A percentile compares a stretch with the other conserved stretches of the same genome.
Conservation (phyloP, 768 basidiomycete genomes). For the Pleurotus eryngii region DNA sequence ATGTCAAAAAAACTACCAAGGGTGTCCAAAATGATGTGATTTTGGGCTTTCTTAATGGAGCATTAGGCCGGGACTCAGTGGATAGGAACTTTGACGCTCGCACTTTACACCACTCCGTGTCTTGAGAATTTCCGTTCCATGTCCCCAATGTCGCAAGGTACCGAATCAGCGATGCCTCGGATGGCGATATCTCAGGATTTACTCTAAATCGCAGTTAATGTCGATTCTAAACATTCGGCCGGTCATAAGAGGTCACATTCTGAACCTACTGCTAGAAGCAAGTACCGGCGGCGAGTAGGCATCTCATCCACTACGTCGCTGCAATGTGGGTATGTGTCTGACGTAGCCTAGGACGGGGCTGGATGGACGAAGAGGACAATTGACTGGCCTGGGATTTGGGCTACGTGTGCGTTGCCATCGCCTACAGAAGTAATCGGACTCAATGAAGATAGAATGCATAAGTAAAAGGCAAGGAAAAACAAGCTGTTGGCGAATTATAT, state of each 20-base stretch:
- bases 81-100: no score
- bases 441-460: conserved; percentile 24
- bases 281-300: conserved; percentile 2
- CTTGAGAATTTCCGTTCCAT: no score
- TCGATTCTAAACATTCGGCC: no score
- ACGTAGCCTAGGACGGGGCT: not conserved
- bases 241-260: not conserved
- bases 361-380: conserved; percentile 58
- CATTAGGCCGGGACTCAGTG: no score
- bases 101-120: no score
- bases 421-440: not conserved
- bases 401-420: conserved; percentile 50
- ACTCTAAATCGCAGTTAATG: no score
- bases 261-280: not conserved
- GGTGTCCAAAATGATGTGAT: no score
- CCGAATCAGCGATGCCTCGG: no score
- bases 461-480: conserved; percentile 80
- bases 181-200: no score
- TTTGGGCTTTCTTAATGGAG: no score
- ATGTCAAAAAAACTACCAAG: no score
- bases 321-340: not conserved
- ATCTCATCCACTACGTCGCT: not conserved
- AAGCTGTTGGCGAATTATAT: conserved; percentile 71
- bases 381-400: conserved; percentile 85
- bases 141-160: no score